Conservation (phyloP, 139 green algal genomes). For the Micromonas pusilla region DNA sequence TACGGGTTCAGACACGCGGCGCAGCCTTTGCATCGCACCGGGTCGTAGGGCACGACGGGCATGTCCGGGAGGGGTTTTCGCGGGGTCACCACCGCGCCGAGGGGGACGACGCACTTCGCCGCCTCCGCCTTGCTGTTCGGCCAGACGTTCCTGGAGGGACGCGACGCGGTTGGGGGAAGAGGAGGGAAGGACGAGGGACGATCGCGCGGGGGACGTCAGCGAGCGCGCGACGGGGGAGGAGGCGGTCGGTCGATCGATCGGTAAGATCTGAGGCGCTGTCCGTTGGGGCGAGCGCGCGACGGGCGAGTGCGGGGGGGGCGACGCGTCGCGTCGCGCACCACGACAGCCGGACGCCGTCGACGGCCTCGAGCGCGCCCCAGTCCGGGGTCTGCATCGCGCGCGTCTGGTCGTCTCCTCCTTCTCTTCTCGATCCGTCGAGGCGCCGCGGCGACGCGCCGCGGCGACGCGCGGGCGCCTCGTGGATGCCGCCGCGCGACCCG, state of each 20-base stretch:
- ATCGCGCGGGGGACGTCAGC: not conserved
- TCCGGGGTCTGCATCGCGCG: constrained; percentile 5
- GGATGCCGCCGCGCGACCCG: too few relatives aligned
- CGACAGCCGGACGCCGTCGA: constrained; percentile 72
- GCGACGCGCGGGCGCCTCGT: too few relatives aligned
- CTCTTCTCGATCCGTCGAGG: not conserved
- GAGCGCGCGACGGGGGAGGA: too few relatives aligned
- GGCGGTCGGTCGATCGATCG: too few relatives aligned
- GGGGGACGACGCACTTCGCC: constrained; percentile 92
- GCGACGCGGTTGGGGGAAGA: not conserved
- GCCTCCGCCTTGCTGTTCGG: constrained; percentile 81
- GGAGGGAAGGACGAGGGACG: not conserved
- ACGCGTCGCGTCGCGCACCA: constrained; percentile 42
- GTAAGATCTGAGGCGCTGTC: too few relatives aligned
- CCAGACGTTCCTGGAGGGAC: constrained; percentile 96
- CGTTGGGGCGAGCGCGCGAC: not conserved
- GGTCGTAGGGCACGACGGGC: constrained; percentile 60
- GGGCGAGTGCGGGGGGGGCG: not conserved
- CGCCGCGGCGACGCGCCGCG: not conserved
- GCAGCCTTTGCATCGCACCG: constrained; percentile 45
- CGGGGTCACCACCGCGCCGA: constrained; percentile 85
- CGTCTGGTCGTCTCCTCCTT: not conserved
- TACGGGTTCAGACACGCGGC: constrained; percentile 52
- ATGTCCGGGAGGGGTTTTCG: constrained; percentile 70
- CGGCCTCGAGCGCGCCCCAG: constrained; percentile 61